Evolutionary conservation across 1,284 basidiomycete species (phyloP).

Genomic region (Cryptococcus hybrid): DNA sequence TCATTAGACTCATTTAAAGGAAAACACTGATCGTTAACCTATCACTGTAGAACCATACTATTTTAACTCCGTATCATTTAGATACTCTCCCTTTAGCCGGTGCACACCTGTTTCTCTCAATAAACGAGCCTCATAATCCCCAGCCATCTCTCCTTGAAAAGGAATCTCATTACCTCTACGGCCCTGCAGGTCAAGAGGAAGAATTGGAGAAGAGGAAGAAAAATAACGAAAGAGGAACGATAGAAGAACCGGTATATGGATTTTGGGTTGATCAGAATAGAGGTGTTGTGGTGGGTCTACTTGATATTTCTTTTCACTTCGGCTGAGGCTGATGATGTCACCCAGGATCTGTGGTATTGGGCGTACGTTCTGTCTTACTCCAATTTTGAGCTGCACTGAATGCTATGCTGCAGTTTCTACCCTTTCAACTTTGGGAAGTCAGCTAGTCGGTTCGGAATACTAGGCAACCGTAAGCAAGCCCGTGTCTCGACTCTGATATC

Average conservation of each 20-base stretch:
- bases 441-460: slow-evolving; percentile 36
- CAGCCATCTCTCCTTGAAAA: slow-evolving; percentile 30
- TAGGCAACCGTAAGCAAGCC: slow-evolving; percentile 31
- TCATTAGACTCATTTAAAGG: background rate
- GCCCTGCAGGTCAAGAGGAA: slow-evolving; percentile 30
- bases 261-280: slow-evolving; percentile 42
- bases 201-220: slow-evolving; percentile 11
- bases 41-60: slow-evolving; percentile 14
- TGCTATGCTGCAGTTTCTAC: slow-evolving; percentile 30
- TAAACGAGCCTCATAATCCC: slow-evolving; percentile 35
- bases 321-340: no score
- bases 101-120: slow-evolving; percentile 21
- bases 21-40: background rate
- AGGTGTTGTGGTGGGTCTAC: slow-evolving; percentile 38
- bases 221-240: slow-evolving; percentile 22
- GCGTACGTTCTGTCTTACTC: slow-evolving; percentile 18
- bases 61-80: slow-evolving; percentile 19
- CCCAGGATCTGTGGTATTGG: slow-evolving; percentile 46
- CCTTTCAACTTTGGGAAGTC: slow-evolving; percentile 48
- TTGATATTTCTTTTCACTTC: background rate
- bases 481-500: no score
- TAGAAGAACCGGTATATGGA: slow-evolving; percentile 41
- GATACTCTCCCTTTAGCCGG: slow-evolving; percentile 22
- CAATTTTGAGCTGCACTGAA: no score
- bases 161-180: slow-evolving; percentile 34